Base-by-base conservation (phyloP, 306 rosid genomes). In the Citrullus colocynthis region DNA sequence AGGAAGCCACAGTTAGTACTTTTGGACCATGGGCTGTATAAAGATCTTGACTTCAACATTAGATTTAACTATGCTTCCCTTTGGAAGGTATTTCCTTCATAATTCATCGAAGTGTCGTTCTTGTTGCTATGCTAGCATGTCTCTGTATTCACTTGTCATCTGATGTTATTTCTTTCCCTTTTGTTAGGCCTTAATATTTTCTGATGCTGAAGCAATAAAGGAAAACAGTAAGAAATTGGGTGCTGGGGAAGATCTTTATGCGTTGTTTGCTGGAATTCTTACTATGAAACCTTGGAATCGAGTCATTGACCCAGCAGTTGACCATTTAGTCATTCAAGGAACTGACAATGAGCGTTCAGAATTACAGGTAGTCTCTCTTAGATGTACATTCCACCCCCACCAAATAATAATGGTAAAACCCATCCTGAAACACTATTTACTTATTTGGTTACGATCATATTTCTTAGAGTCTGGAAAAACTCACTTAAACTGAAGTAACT, bases 261-360 rank as follows among this genome's bases (percentile, higher is more conserved):
- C 90, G 48, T 87, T 95, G 74, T 95, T 95, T 83, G 99, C 99
- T 30, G 99, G 97, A 82, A 83, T 89, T 85, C 91, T 95, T 64
- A 92, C 99, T 9, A 95, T 95, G 99, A 89, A 90, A 79, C 99
- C 99, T 77, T 95, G 99, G 99, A 82, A 89, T 81, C 87, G 91
- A 79, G 97, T 95, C 78, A 87, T 90, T 59, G 98, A 92, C 81
- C 80, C 86, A 70, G 81, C 99, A 14, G 83, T 87, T 87, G 99
- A 92, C 85, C 99, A 95, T 85, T 86, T 95, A 82, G 92, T 92
- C 78, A 89, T 95, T 75, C 84, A 74, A 79, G 97, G 98, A 76
- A 79, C 75, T 75, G 93, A 87, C 42, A 67, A 88, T 81, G 98
- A 91, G 30, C 90, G 84, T 63, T 92, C 95, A 59, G 97, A 95